Percentiles rank a stretch among this genome's conserved stretches.
phyloP scores from a whole-genome alignment of 345 rosid genomes.

The Carallia pectinifolia region DNA sequence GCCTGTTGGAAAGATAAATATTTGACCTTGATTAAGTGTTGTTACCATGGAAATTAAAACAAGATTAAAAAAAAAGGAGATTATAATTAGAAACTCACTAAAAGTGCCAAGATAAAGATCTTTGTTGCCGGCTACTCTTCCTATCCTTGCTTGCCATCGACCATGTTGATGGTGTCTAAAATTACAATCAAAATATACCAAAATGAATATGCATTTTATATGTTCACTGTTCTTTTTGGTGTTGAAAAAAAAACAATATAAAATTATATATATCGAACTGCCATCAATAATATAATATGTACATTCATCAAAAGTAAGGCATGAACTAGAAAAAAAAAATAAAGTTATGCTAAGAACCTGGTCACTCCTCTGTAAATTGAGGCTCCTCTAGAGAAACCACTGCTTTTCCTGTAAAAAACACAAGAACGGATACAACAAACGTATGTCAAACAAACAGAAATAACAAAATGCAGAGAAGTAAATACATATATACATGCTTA shows the following conservation, averaged over 20 bases:
- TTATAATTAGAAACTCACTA: constrained; percentile 41
- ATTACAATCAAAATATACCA: not conserved
- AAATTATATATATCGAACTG: too few relatives aligned
- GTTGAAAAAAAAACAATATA: too few relatives aligned
- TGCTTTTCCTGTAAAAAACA: constrained; percentile 59
- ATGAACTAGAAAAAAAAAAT: not conserved
- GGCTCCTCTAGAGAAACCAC: constrained; percentile 98
- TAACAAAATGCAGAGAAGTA: not conserved
- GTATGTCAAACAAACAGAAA: not conserved
- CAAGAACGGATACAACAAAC: not conserved
- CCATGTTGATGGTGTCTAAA: constrained; percentile 97
- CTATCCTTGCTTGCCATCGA: constrained; percentile 97
- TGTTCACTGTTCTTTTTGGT: not conserved
- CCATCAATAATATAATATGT: too few relatives aligned
- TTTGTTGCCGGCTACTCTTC: constrained; percentile 96
- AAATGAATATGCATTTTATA: not conserved
- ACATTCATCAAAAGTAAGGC: not conserved
- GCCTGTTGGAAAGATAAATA: constrained; percentile 33
- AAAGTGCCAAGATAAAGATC: constrained; percentile 98
- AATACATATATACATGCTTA: not conserved
- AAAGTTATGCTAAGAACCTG: constrained; percentile 45
- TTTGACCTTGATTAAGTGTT: too few relatives aligned
- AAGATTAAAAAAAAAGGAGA: not conserved
- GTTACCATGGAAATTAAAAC: not conserved
- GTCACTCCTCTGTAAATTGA: constrained; percentile 97